A percentile compares a stretch with the other conserved stretches of the same genome.
These are phyloP conservation scores for Neurospora sp. DNA, from an alignment of 2,329 filamentous ascomycete genomes.

Conservation along the genomic window DNA sequence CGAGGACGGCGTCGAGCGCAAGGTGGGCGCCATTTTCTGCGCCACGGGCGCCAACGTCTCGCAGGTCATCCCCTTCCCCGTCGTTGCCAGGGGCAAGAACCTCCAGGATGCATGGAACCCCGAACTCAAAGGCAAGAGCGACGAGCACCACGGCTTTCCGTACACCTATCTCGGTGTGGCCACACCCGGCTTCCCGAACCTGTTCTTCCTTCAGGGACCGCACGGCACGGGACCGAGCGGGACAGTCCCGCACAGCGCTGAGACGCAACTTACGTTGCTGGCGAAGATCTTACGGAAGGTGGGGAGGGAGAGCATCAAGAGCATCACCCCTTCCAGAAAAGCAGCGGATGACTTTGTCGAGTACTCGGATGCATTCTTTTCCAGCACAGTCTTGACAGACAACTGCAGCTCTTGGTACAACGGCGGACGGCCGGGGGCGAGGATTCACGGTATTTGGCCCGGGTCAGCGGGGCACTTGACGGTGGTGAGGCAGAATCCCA, in stretches of 20 bases:
- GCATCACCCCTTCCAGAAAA: slow-evolving; percentile 43
- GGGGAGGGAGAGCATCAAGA: slow-evolving; percentile 53
- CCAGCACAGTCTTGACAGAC: slow-evolving; percentile 44
- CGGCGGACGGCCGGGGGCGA: slow-evolving; percentile 47
- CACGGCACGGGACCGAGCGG: slow-evolving; percentile 50
- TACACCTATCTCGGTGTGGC: slow-evolving; percentile 57
- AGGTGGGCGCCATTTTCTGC: slow-evolving; percentile 57
- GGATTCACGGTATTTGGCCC: slow-evolving; percentile 61
- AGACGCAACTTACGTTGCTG: slow-evolving; percentile 55
- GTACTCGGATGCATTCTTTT: slow-evolving; percentile 47
- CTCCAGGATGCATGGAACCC: slow-evolving; percentile 45
- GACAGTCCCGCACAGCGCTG: slow-evolving; percentile 56
- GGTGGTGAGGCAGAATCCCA: slow-evolving; percentile 41
- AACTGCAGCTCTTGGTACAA: slow-evolving; percentile 67
- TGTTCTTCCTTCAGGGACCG: slow-evolving; percentile 55
- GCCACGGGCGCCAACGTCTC: slow-evolving; percentile 57
- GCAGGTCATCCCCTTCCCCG: slow-evolving; percentile 48
- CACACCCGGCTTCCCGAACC: slow-evolving; percentile 56
- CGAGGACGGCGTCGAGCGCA: slow-evolving; percentile 41
- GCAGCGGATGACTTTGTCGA: slow-evolving; percentile 56
- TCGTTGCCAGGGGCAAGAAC: slow-evolving; percentile 43
- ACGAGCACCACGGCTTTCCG: slow-evolving; percentile 48
- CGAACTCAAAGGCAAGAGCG: slow-evolving; percentile 15
- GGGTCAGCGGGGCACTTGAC: slow-evolving; percentile 55
- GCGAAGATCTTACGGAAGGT: slow-evolving; percentile 60